Conservation (phyloP, 805 yeast species). For the Sugiyamaella chiloensis region DNA sequence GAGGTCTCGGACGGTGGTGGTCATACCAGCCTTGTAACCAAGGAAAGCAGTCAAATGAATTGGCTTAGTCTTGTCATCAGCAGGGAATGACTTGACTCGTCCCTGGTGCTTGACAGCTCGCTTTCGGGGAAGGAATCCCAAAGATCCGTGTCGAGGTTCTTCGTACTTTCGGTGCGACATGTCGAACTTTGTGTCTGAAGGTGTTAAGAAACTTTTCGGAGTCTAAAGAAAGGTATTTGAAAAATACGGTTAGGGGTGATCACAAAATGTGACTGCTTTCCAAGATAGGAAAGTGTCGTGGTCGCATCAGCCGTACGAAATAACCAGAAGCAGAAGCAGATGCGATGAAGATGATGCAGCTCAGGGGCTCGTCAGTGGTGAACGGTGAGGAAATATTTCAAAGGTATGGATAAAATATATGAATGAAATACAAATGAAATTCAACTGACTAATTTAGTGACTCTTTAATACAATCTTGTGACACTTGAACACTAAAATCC, state of each 20-base stretch:
- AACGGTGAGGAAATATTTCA: no score
- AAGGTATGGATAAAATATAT: no score
- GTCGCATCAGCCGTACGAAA: background rate
- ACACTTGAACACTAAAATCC: no score
- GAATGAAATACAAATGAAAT: no score
- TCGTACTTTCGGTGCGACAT: constrained; percentile 99
- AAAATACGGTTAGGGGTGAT: background rate
- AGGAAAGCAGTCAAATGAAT: constrained; percentile 99
- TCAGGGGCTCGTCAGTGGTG: no score
- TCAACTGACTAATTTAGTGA: no score
- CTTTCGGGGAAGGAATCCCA: constrained; percentile 99
- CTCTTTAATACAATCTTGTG: no score
- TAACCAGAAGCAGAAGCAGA: no score
- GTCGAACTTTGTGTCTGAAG: constrained; percentile 8
- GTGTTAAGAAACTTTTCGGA: constrained; percentile 1
- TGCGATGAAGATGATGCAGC: no score
- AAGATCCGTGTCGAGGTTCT: constrained; percentile 99
- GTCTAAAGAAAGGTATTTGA: background rate
- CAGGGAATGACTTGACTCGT: constrained; percentile 99
- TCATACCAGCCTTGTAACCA: constrained; percentile 99
- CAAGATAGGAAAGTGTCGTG: background rate
- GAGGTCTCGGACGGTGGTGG: constrained; percentile 99
- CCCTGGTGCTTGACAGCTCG: constrained; percentile 98
- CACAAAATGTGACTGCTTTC: background rate
- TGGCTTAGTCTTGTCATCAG: constrained; percentile 96